phyloP scores from a whole-genome alignment of 192 early-diverging fungal genomes.

The Linnemannia hyalina region DNA sequence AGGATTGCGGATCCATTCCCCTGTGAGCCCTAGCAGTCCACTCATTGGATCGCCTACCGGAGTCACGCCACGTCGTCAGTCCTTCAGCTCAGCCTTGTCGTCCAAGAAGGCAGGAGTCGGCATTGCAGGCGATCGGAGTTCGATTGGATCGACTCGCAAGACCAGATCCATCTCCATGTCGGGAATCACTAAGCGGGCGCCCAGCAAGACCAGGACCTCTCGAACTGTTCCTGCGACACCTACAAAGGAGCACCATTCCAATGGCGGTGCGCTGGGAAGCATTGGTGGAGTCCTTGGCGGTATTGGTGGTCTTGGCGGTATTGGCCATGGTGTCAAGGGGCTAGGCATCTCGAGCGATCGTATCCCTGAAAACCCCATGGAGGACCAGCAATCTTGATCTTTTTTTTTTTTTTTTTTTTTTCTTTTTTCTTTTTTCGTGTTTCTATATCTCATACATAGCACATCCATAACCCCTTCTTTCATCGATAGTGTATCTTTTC shows the following conservation, averaged over 20 bases:
- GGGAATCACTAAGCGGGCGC: slow-evolving; percentile 35
- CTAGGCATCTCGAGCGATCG: slow-evolving; percentile 38
- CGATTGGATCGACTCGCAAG: slow-evolving; percentile 42
- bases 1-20: slow-evolving; percentile 40
- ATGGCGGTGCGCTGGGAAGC: not conserved
- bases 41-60: not conserved
- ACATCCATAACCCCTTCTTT: too few species aligned
- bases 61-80: slow-evolving; percentile 33
- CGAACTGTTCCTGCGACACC: slow-evolving; percentile 34
- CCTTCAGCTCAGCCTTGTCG: slow-evolving; percentile 42
- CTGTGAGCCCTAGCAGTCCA: slow-evolving; percentile 33
- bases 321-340: slow-evolving; percentile 17
- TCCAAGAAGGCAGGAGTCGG: slow-evolving; percentile 8
- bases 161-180: slow-evolving; percentile 48
- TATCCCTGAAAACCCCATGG: slow-evolving; percentile 30
- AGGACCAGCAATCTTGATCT: slow-evolving; percentile 24
- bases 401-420: not conserved
- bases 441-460: not conserved
- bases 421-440: not conserved
- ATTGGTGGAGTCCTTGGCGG: not conserved
- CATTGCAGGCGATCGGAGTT: slow-evolving; percentile 15
- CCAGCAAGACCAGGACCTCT: slow-evolving; percentile 34
- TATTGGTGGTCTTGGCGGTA: not conserved
- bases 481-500: not conserved
- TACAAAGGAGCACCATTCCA: slow-evolving; percentile 18